phyloP scores from a whole-genome alignment of 2,329 filamentous ascomycete species.

The Ophiocordyceps camponoti-leonardi region DNA sequence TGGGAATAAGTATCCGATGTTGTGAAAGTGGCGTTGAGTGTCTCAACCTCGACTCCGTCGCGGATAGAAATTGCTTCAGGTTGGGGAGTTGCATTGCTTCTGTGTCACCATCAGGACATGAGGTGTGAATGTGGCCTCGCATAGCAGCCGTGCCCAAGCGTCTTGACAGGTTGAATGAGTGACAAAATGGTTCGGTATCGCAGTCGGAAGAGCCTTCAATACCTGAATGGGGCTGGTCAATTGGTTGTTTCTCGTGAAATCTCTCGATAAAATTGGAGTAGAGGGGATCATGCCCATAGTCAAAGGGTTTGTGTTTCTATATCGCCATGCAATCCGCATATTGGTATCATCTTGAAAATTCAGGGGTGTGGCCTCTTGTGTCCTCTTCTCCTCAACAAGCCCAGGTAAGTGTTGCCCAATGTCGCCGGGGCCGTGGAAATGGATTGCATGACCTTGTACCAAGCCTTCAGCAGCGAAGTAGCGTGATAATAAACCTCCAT shows the following conservation, averaged over 20 bases:
- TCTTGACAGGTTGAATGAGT: slow-evolving; percentile 56
- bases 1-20: slow-evolving; percentile 74
- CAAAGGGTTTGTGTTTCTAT: slow-evolving; percentile 20
- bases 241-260: neutral
- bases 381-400: slow-evolving; percentile 25
- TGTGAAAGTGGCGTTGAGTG: slow-evolving; percentile 41
- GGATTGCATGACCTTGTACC: slow-evolving; percentile 75
- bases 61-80: slow-evolving; percentile 46
- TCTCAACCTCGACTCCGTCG: slow-evolving; percentile 36
- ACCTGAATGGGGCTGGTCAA: neutral
- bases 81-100: neutral
- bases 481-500: slow-evolving; percentile 63
- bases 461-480: slow-evolving; percentile 91
- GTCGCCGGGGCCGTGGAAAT: slow-evolving; percentile 66
- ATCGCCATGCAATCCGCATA: slow-evolving; percentile 99
- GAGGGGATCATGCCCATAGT: neutral
- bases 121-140: slow-evolving; percentile 27
- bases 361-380: slow-evolving; percentile 8
- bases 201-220: neutral
- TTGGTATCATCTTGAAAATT: slow-evolving; percentile 37
- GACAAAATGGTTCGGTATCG: slow-evolving; percentile 37
- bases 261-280: neutral
- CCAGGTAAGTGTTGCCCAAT: slow-evolving; percentile 80
- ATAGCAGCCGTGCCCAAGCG: slow-evolving; percentile 33
- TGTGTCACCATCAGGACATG: neutral